Base-by-base conservation (phyloP, 805 yeast species). In the Starmerella sirachaensis region DNA sequence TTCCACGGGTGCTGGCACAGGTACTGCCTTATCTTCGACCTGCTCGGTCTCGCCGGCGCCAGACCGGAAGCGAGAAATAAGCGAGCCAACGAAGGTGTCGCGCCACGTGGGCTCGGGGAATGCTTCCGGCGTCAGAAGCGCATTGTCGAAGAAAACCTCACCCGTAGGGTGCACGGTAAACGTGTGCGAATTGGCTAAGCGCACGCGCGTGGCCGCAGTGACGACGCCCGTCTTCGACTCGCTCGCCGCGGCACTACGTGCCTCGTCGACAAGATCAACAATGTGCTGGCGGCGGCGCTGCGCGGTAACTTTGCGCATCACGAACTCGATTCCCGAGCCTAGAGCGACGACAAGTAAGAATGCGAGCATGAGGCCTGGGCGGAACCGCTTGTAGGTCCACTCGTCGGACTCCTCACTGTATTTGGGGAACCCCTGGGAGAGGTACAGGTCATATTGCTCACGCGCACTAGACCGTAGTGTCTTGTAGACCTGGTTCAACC, bases 401-500 rank as follows among this genome's bases (percentile, higher is more conserved):
- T 73, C 82, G 16, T 74, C 67, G 7, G 29, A 14, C 18, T 18
- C 39, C 12, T 76, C 82, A 41, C 75, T 74, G 70, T 80, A 83
- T 44, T 68, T 66, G 6, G 98, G 97, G 60, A 91, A 88, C 6
- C 97, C 96, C 48, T 73, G 70, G 29, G 71, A 65, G 37, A 81
- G 63, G 59, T 82, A 91, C 57, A 74, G 85, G 58, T 91, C 97
- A 57, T 91, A 91, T 6, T 84, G 67, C 33, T 77, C 74, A 45
- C 76, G 72, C 41, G 66, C 66, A 38, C 72, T 70, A 18, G 70
- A 60, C 39, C 68, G 64, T 47, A 88, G 68, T 38, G 86, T 76
- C 52, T 79, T 73, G 23, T 85, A 78, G 17, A 83, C 80, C 19
- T 76, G 58, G 23, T 91, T 80, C 25, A 91, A 68, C 20, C 88